These are phyloP conservation scores for Atkinsonella texensis DNA, from an alignment of 2,329 filamentous ascomycete genomes.

Conservation along the genomic window DNA sequence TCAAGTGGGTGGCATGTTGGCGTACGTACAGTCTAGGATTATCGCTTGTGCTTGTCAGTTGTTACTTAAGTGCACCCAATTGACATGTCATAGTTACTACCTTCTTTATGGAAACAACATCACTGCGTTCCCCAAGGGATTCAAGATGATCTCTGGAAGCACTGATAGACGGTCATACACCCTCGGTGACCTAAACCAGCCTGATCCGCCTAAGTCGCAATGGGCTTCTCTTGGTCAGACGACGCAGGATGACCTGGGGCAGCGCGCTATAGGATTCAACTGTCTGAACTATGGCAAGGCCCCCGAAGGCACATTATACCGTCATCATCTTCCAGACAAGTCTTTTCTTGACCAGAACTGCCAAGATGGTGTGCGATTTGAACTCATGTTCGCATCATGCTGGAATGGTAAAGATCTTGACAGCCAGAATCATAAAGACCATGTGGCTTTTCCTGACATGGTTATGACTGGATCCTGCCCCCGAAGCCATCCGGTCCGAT, in stretches of 20 bases:
- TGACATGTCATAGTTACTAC: slow-evolving; percentile 55
- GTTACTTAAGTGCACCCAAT: too few species aligned
- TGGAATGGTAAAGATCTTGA: slow-evolving; percentile 60
- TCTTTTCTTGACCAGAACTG: slow-evolving; percentile 70
- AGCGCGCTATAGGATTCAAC: slow-evolving; percentile 89
- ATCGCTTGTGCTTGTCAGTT: too few species aligned
- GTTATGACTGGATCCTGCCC: slow-evolving; percentile 72
- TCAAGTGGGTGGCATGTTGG: slow-evolving; percentile 73
- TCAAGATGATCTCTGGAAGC: slow-evolving; percentile 74
- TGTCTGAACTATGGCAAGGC: slow-evolving; percentile 66
- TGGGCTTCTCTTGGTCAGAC: slow-evolving; percentile 57
- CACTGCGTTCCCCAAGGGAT: slow-evolving; percentile 61
- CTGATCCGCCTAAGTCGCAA: slow-evolving; percentile 52
- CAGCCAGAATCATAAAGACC: slow-evolving; percentile 42
- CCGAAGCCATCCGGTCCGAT: slow-evolving; percentile 49
- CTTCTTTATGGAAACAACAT: slow-evolving; percentile 57
- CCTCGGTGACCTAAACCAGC: slow-evolving; percentile 51
- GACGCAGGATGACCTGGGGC: slow-evolving; percentile 53
- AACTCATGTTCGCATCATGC: slow-evolving; percentile 82
- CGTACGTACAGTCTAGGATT: slow-evolving; percentile 41
- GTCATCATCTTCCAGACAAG: slow-evolving; percentile 75
- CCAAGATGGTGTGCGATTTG: slow-evolving; percentile 66
- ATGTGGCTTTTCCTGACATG: slow-evolving; percentile 68
- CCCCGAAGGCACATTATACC: slow-evolving; percentile 64
- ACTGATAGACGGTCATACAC: slow-evolving; percentile 56